Conservation (phyloP, 2,329 filamentous ascomycete species). For the Claviceps capensis region DNA sequence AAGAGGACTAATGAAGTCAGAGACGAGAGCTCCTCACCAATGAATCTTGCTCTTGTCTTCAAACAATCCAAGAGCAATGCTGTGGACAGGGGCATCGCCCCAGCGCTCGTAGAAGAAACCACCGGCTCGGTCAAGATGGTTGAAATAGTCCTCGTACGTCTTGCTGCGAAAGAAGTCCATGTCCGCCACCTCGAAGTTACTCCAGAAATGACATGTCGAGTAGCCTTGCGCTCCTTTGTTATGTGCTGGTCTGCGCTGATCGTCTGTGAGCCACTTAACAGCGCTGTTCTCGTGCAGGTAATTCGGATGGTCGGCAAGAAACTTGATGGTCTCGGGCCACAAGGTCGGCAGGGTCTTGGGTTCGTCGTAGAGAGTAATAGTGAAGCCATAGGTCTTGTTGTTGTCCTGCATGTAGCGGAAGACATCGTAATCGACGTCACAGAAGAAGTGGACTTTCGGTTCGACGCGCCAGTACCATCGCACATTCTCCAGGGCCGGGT, state of each 20-base stretch:
- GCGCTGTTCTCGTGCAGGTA: constrained; percentile 76
- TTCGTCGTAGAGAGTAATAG: constrained; percentile 90
- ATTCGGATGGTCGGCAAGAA: constrained; percentile 70
- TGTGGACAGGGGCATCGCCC: constrained; percentile 96
- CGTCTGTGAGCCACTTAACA: constrained; percentile 76
- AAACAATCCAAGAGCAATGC: constrained; percentile 81
- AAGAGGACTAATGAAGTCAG: not conserved
- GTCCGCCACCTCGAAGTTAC: constrained; percentile 93
- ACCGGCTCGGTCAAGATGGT: constrained; percentile 88
- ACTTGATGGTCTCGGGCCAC: constrained; percentile 93
- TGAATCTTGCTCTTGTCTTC: constrained; percentile 85
- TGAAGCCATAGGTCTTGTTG: constrained; percentile 99
- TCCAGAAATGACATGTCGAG: constrained; percentile 98
- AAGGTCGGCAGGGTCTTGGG: constrained; percentile 74
- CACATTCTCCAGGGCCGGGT: constrained; percentile 67
- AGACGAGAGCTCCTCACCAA: constrained; percentile 48
- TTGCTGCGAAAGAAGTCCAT: constrained; percentile 86
- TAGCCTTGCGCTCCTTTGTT: constrained; percentile 77
- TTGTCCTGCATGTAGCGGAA: constrained; percentile 97
- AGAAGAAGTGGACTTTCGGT: constrained; percentile 98
- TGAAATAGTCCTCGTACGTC: constrained; percentile 88
- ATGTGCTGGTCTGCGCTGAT: constrained; percentile 60
- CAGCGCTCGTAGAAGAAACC: constrained; percentile 98
- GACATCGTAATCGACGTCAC: constrained; percentile 94
- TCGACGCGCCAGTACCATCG: constrained; percentile 99